Evolutionary conservation across 225 moss, liverwort and hornwort species (phyloP), one percentile per base, ranked within the genome.

Genomic region (Antitrichia curtipendula): DNA sequence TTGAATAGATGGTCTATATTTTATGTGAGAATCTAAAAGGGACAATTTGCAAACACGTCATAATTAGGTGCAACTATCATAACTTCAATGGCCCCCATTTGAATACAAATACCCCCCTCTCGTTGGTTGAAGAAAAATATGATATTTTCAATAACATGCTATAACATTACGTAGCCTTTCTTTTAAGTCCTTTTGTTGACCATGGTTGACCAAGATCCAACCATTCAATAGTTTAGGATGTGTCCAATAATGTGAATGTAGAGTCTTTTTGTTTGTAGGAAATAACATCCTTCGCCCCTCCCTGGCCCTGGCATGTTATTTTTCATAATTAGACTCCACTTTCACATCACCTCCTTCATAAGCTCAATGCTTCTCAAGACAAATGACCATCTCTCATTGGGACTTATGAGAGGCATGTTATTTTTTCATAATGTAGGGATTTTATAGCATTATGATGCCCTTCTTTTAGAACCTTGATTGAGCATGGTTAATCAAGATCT

Each of bases 191-290:
- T 1, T 29, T 47, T 0, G n/a, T n/a, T n/a, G n/a, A n/a, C n/a
- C n/a, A n/a, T n/a, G n/a, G 2, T 16, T 71, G 17, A 72, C 29
- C 3, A 73, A 29, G 10, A 47, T 47, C 4, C 11, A 47, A 73
- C 10, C 18, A 47, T 47, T 18, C 29, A 18, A 31, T 11, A 73
- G 11, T 16, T 71, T 9, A 71, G 2, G 2, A 27, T 45, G 15
- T 45, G 0, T 45, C 2, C 0, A 0, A 45, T 28, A 71, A 28
- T 0, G 3, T 71, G 2, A 9, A 71, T 5, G 3, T 71, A 71
- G 15, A 71, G 0, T 47, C 18, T 31, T 2, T 17, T 73, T 18
- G 11, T 17, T 73, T 47, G 7, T 6, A 0, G 1, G 2, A 31
- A 29, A 29, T 73, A 6, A 31, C 47, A 73, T 45, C 2, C 16